Percentiles rank a stretch among this genome's conserved stretches.
phyloP scores from a whole-genome alignment of 768 basidiomycete species.

The Xerocomellus chrysenteron region DNA sequence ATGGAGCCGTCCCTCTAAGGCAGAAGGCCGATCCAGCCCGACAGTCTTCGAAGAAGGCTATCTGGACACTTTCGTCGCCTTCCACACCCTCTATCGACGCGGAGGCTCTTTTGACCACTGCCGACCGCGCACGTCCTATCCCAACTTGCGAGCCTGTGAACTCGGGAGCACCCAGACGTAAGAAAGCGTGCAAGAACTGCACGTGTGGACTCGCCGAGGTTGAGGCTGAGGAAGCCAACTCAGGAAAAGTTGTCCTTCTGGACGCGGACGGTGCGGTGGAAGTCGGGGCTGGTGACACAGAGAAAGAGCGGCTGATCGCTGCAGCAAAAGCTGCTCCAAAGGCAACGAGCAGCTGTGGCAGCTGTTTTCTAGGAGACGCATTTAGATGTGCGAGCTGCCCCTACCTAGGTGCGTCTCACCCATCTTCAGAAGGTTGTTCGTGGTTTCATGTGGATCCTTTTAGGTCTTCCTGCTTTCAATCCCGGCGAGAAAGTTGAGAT shows the following conservation, averaged over 20 bases:
- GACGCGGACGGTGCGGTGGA: constrained; percentile 60
- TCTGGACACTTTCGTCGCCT: constrained; percentile 80
- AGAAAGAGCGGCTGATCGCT: constrained; percentile 61
- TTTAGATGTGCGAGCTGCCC: constrained; percentile 97
- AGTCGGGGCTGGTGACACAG: constrained; percentile 53
- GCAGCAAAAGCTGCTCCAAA: constrained; percentile 76
- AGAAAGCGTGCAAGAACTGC: constrained; percentile 95
- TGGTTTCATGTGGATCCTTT: constrained; percentile 5
- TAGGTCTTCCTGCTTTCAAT: constrained; percentile 96
- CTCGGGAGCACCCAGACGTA: constrained; percentile 56
- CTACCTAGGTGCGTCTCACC: constrained; percentile 76
- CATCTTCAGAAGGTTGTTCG: constrained; percentile 4
- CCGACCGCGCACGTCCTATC: constrained; percentile 76
- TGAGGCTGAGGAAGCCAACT: constrained; percentile 75
- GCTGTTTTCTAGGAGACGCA: constrained; percentile 96
- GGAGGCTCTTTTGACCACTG: constrained; percentile 78
- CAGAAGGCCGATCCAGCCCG: constrained; percentile 53
- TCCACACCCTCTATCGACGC: constrained; percentile 77
- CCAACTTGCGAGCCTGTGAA: constrained; percentile 71
- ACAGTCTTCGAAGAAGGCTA: constrained; percentile 78
- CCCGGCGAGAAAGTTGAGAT: constrained; percentile 98
- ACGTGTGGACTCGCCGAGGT: constrained; percentile 95
- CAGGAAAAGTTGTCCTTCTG: constrained; percentile 63
- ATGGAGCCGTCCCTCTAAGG: constrained; percentile 46
- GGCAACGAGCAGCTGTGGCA: constrained; percentile 96